These are phyloP conservation scores for Scleroderma bovista DNA, from an alignment of 768 basidiomycete genomes.

Conservation along the genomic window DNA sequence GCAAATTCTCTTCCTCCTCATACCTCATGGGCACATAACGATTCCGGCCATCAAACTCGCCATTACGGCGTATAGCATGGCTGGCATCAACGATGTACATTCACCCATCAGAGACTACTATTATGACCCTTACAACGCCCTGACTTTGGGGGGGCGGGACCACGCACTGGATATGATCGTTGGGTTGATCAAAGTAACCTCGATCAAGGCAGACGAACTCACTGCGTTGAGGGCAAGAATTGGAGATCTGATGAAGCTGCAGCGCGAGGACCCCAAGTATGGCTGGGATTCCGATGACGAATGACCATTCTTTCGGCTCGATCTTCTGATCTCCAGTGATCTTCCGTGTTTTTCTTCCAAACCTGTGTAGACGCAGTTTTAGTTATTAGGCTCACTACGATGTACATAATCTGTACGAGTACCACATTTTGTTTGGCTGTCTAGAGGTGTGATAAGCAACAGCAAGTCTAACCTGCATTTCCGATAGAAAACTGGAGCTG, in stretches of 20 bases:
- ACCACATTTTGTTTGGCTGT: too few relatives aligned
- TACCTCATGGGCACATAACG: conserved; percentile 2
- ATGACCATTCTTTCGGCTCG: background rate
- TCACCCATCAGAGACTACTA: conserved; percentile 1
- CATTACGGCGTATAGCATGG: background rate
- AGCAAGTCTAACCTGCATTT: too few relatives aligned
- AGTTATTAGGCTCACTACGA: background rate
- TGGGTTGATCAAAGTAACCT: background rate
- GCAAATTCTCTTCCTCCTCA: conserved; percentile 17
- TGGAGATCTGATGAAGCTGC: background rate
- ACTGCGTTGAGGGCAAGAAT: conserved; percentile 2
- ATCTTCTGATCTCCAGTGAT: background rate
- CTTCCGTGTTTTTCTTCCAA: background rate
- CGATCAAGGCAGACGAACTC: conserved; percentile 3
- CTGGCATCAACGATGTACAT: conserved; percentile 2
- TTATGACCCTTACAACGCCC: background rate
- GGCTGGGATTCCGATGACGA: background rate
- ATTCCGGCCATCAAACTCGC: conserved; percentile 2
- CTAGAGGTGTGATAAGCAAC: too few relatives aligned
- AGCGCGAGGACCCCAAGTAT: background rate
- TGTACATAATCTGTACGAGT: background rate
- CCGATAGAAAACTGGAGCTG: too few relatives aligned
- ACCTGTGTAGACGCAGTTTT: background rate
- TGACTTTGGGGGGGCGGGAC: conserved; percentile 1
- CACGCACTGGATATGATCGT: conserved; percentile 2